These are phyloP conservation scores for Lantana camara DNA, from an alignment of 257 asterid genomes.

Conservation along the genomic window DNA sequence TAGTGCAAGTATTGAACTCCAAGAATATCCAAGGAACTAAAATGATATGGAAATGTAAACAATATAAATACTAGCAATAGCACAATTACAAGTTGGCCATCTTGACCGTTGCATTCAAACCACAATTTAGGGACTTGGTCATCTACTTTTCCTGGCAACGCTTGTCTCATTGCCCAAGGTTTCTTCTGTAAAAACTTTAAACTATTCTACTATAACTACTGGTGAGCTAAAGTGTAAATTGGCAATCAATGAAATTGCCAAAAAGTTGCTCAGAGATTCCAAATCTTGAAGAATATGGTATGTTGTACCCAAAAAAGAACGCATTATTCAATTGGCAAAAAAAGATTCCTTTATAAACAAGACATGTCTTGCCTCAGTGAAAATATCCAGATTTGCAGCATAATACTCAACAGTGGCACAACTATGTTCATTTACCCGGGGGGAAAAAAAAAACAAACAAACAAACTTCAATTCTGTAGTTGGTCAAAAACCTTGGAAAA, in stretches of 20 bases:
- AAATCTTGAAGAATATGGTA: conserved; percentile 4
- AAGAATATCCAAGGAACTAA: conserved; percentile 13
- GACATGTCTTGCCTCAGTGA: background rate
- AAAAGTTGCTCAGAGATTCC: background rate
- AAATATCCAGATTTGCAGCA: conserved; percentile 7
- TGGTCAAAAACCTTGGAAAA: background rate
- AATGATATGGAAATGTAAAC: conserved; percentile 1
- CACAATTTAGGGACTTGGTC: background rate
- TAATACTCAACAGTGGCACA: background rate
- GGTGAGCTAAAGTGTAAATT: background rate
- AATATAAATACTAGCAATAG: background rate
- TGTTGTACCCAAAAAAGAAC: no score
- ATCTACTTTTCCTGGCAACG: background rate
- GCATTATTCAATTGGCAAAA: no score
- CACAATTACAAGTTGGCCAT: background rate
- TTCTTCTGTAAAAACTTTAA: background rate
- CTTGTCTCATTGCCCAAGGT: conserved; percentile 3
- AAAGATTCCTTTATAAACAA: background rate
- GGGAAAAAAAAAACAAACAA: no score
- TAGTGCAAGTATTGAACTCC: background rate
- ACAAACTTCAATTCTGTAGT: background rate
- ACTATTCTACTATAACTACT: background rate
- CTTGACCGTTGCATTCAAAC: no score
- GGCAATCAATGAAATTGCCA: background rate
- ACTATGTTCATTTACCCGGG: background rate